Conservation (phyloP, 2,329 filamentous ascomycete genomes). For the Fusarium brevicatenulatum region DNA sequence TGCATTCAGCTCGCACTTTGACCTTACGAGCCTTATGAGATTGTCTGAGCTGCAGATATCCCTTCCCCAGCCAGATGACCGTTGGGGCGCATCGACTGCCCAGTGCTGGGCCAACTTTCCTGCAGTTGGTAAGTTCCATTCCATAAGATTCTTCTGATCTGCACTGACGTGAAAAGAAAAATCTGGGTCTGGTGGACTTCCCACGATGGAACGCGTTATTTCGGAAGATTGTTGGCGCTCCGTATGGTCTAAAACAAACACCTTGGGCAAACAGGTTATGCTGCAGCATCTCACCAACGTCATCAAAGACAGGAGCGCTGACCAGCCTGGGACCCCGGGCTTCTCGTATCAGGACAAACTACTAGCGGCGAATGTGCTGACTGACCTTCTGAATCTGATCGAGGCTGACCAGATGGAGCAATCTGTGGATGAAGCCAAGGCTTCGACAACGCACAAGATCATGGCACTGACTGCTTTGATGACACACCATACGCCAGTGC, state of each 20-base stretch:
- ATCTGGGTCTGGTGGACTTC: background rate
- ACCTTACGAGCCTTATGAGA: background rate
- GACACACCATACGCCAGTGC: conserved; percentile 1
- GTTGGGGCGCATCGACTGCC: background rate
- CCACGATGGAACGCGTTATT: conserved; percentile 1
- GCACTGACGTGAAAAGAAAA: background rate
- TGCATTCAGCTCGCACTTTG: background rate
- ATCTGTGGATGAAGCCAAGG: conserved; percentile 10
- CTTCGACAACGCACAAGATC: conserved; percentile 15
- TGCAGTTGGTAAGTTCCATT: background rate
- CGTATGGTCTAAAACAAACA: conserved; percentile 4
- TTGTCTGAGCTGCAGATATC: conserved; percentile 12
- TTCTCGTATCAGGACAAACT: conserved; percentile 1
- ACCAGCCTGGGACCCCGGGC: background rate
- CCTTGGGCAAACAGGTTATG: conserved; percentile 4
- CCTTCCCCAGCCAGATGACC: background rate
- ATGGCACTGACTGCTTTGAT: conserved; percentile 11
- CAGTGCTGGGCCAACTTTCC: conserved; percentile 10
- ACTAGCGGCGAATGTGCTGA: background rate
- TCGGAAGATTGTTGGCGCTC: background rate
- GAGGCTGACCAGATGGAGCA: conserved; percentile 12
- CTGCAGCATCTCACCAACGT: conserved; percentile 1
- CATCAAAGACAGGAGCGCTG: background rate
- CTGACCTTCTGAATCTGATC: background rate
- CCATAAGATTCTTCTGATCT: fast-evolving